Percentiles rank a stretch among this genome's conserved stretches.
Evolutionary conservation across 345 rosid genomes (phyloP).

Genomic region (Eucalyptus sideroxylon): DNA sequence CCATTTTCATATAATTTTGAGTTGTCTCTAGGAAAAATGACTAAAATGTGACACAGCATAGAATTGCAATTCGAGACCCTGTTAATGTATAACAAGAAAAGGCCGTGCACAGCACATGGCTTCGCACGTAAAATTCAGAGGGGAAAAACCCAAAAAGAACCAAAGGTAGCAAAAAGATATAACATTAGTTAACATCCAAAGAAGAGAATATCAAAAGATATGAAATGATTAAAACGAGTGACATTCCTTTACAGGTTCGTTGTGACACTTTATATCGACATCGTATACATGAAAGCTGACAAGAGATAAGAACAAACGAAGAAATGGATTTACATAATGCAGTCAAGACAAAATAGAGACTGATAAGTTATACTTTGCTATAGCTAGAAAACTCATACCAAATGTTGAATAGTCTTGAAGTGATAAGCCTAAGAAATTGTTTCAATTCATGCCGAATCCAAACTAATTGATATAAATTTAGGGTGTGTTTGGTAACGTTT

Average conservation of each 20-base stretch:
- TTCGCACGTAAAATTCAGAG: background rate
- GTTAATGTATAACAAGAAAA: background rate
- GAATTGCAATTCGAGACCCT: background rate
- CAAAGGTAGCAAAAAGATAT: background rate
- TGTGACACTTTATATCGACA: conserved; percentile 50
- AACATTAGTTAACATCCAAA: background rate
- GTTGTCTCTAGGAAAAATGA: background rate
- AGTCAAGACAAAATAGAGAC: background rate
- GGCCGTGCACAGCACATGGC: background rate
- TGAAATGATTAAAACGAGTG: background rate
- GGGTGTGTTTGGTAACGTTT: too few relatives aligned
- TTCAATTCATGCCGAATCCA: conserved; percentile 57
- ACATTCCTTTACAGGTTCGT: conserved; percentile 48
- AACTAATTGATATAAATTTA: conserved; percentile 47
- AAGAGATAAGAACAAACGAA: background rate
- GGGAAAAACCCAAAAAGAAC: background rate
- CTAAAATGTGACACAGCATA: background rate
- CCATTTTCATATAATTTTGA: background rate
- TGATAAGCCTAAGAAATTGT: conserved; percentile 49
- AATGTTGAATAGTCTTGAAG: conserved; percentile 53
- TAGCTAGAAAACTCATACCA: conserved; percentile 27
- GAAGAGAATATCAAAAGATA: background rate
- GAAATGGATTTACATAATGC: background rate
- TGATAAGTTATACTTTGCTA: background rate
- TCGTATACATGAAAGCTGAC: conserved; percentile 55